phyloP scores from a whole-genome alignment of 1,284 basidiomycete species.

The Pholiota adiposa region DNA sequence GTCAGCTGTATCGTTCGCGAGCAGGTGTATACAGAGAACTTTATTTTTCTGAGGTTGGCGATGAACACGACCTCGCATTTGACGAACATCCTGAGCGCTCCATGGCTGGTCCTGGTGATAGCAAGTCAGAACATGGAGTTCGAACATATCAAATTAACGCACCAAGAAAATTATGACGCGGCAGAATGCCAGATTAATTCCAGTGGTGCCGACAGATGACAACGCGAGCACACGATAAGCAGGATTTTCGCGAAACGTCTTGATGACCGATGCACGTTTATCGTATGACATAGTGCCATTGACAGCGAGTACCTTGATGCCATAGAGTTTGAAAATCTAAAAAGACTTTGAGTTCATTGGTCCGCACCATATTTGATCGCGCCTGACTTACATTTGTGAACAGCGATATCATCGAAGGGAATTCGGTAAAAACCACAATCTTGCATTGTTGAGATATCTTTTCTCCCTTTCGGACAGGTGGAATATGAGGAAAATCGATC shows the following conservation, averaged over 20 bases:
- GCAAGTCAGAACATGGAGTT: background rate
- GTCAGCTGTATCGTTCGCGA: conserved; percentile 1
- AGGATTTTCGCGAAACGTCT: background rate
- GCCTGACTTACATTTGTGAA: conserved; percentile 25
- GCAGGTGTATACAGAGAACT: background rate
- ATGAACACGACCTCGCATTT: background rate
- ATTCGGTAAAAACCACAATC: conserved; percentile 27
- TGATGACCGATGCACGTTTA: background rate
- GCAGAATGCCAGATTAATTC: conserved; percentile 7
- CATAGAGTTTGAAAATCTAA: conserved; percentile 26
- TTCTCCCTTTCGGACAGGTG: background rate
- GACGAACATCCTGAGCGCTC: background rate
- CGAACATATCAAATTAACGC: too few relatives aligned
- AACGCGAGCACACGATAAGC: conserved; percentile 3
- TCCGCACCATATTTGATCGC: background rate
- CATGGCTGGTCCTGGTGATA: background rate
- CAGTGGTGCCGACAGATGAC: conserved; percentile 4
- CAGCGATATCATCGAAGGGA: conserved; percentile 22
- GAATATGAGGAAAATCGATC: conserved; percentile 13
- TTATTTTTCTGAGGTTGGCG: background rate
- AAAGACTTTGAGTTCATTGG: conserved; percentile 2
- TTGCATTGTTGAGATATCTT: background rate
- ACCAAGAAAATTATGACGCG: background rate
- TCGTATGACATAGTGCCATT: background rate
- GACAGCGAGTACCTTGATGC: background rate